A percentile compares a stretch with the other conserved stretches of the same genome.
These are phyloP conservation scores for Komagataea norvegica DNA, from an alignment of 1,139 yeast genomes.

Conservation along the genomic window DNA sequence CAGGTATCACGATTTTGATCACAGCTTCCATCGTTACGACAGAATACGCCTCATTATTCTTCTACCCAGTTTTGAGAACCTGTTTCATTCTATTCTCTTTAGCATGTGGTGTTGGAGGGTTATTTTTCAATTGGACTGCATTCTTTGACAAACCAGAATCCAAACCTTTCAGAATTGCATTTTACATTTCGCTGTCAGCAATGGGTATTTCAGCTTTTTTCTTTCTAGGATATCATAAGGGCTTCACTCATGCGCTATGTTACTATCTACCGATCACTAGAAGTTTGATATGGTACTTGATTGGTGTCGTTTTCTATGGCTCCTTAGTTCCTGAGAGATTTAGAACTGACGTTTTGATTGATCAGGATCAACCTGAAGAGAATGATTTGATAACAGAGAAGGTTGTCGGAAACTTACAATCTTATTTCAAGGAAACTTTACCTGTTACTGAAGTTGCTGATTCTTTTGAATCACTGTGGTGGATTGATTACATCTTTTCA, in stretches of 20 bases:
- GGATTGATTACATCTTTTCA: conserved; percentile 70
- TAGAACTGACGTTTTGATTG: conserved; percentile 52
- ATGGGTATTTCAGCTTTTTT: conserved; percentile 67
- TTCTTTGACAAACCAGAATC: conserved; percentile 84
- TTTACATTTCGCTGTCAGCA: conserved; percentile 74
- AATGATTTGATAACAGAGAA: conserved; percentile 28
- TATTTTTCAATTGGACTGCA: conserved; percentile 85
- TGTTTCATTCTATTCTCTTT: conserved; percentile 55
- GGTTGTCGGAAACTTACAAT: conserved; percentile 29
- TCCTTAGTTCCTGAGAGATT: conserved; percentile 87
- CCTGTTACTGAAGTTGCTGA: conserved; percentile 37
- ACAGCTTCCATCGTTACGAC: conserved; percentile 88
- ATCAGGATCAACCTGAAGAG: conserved; percentile 31
- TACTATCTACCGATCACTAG: conserved; percentile 61
- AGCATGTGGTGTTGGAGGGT: conserved; percentile 66
- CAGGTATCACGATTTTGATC: conserved; percentile 87
- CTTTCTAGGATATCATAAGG: conserved; percentile 53
- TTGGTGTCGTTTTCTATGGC: conserved; percentile 87
- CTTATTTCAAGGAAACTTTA: conserved; percentile 55
- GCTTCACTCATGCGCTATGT: conserved; percentile 44
- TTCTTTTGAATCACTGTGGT: conserved; percentile 67
- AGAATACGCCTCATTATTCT: conserved; percentile 73
- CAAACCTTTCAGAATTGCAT: conserved; percentile 73
- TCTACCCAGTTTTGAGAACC: conserved; percentile 43
- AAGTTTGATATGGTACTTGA: conserved; percentile 66